Base-by-base conservation (phyloP, 208 protist genomes). In the Trypanosoma rangeli region DNA sequence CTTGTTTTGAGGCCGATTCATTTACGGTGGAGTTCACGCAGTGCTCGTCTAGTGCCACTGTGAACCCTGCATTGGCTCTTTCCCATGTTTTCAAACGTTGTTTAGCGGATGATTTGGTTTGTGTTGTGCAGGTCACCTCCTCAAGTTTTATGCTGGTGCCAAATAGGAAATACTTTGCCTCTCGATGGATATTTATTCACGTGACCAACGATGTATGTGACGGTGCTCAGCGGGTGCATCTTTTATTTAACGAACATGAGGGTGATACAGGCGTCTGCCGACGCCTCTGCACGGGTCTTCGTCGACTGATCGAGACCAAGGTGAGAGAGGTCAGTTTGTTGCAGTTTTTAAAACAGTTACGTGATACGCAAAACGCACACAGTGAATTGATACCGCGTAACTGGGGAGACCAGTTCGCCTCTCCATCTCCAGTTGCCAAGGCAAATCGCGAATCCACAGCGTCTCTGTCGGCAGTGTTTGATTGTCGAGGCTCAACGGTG, bases 351-450 rank as follows among this genome's bases (percentile, higher is more conserved):
- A 88, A 89, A 67, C 84, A 96, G 73, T 79, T 96, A 55, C 88
- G 91, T 18, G 88, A 92, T 65, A 91, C 83, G 1, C 86, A 94
- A 72, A 84, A 90, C 57, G 86, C 88, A 12, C 87, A 83, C 64
- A 72, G 68, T 1, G 87, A 96, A 74, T 80, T 94, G 31, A 87
- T 96, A 52, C 91, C 91, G 1, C 53, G 52, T 18, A 58, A 69
- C 22, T 96, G 91, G 89, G 89, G 88, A n/a, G 82, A 94, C 64
- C 91, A 96, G 73, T 96, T 94, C 24, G 37, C 56, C 52, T 74
- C 54, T 58, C 42, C n/a, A 53, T 60, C 46, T 20, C 42, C 49
- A 42, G 35, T 24, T 20, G 31, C 22, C 16, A 52, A 49, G 62
- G 48, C 22, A 24, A 61, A 73, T 42, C 65, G 37, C 18, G 50